Evolutionary conservation across 306 rosid genomes (phyloP).

Genomic region (Vigna hirtella): DNA sequence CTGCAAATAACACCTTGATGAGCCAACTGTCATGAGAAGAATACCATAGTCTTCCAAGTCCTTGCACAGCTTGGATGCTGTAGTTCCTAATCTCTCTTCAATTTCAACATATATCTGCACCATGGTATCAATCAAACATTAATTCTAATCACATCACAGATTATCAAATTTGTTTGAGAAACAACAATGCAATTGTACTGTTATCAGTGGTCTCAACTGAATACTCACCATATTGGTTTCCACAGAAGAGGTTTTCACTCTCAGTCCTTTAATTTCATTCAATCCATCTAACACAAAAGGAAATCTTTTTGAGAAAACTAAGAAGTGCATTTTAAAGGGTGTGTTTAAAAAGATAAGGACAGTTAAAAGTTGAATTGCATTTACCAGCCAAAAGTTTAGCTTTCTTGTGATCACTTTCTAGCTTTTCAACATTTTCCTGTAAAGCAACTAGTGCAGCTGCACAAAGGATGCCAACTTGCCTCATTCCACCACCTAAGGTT

Average conservation of each 20-base stretch:
- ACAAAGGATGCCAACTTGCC: slow-evolving; percentile 86
- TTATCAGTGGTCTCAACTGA: background rate
- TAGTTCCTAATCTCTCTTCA: slow-evolving; percentile 57
- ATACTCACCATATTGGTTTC: slow-evolving; percentile 87
- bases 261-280: slow-evolving; percentile 65
- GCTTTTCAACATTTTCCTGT: slow-evolving; percentile 70
- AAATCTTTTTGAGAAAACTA: background rate
- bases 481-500: slow-evolving; percentile 97
- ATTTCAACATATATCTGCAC: slow-evolving; percentile 66
- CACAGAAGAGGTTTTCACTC: slow-evolving; percentile 56
- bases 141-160: background rate
- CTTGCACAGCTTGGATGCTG: slow-evolving; percentile 60
- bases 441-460: slow-evolving; percentile 87
- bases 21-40: slow-evolving; percentile 54
- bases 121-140: background rate
- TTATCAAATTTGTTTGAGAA: background rate
- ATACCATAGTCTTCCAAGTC: slow-evolving; percentile 67
- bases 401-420: slow-evolving; percentile 77
- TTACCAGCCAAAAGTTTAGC: slow-evolving; percentile 78
- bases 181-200: slow-evolving; percentile 14
- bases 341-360: background rate
- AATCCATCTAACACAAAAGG: slow-evolving; percentile 60
- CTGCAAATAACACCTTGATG: slow-evolving; percentile 59
- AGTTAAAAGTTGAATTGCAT: background rate
- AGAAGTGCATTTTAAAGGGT: background rate